Base-by-base conservation (phyloP, 2,329 filamentous ascomycete species). In the Ophiocordyceps camponoti-leonardi region DNA sequence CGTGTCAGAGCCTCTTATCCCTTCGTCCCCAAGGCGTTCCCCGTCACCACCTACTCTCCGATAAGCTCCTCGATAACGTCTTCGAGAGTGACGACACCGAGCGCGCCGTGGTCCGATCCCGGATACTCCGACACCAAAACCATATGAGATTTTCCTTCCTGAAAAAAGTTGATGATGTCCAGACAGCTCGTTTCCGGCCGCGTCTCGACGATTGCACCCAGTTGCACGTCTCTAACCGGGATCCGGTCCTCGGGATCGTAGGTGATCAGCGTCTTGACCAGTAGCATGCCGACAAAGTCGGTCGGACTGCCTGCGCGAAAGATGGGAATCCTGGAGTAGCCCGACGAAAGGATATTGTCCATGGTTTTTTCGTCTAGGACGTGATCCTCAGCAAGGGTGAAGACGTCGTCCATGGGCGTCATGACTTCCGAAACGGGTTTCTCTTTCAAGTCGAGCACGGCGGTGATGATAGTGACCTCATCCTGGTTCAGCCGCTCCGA, bases 81-180 rank as follows among this genome's bases (percentile, higher is more conserved):
- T 61, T 98, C 92, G 2, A 98, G 68, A 0, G 92, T 98, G 16
- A 98, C 86, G 4, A 98, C 92, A 46, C 92, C 92, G 13, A 94
- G 69, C 6, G 88, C 87, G 42, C 92, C 92, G 55, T 84, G 80
- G 56, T 94, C 81, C 52, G 93, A 86, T n/a, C 90, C 88, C 1
- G 92, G 92, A 30, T 65, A 72, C 56, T 94, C 85, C 0, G 90
- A 95, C 10, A 96, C 92, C 26, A 98, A 70, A 0, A 96, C 90
- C 88, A 98, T 94, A 62, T 98, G 92, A 1, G 88, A 94, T 62
- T 98, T 98, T 55, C 92, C 92, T 68, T 98, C 92, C 63, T 98
- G 92, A 68, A 98, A 98, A 64, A 95, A 98, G 67, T 98, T 98
- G 66, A 98, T 86, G 56, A 98, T 96, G 61, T 98, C 92, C 46